Evolutionary conservation across 2,329 filamentous ascomycete genomes (phyloP).

Genomic region (Clonostachys solani): DNA sequence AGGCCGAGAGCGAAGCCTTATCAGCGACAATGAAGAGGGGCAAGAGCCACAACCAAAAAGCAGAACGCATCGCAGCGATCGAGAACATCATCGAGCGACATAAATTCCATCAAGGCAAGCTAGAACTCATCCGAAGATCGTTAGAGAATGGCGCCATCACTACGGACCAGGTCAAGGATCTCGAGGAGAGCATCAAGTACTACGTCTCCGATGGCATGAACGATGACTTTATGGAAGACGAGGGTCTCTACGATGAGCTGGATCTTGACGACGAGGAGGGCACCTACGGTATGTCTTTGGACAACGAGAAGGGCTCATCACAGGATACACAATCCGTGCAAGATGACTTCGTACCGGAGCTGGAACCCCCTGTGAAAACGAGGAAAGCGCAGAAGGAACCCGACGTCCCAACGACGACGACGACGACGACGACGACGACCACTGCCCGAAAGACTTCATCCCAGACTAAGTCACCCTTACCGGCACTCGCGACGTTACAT

Average conservation of each 20-base stretch:
- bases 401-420: constrained; percentile 28
- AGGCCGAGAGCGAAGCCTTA: constrained; percentile 84
- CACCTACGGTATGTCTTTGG: constrained; percentile 72
- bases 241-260: constrained; percentile 91
- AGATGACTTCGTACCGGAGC: constrained; percentile 67
- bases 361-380: constrained; percentile 42
- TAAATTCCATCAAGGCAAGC: constrained; percentile 92
- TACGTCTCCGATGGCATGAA: constrained; percentile 90
- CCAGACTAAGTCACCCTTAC: constrained; percentile 89
- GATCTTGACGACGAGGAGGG: constrained; percentile 91
- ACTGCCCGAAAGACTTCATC: constrained; percentile 71
- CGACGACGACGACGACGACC: constrained; percentile 38
- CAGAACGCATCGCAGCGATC: constrained; percentile 83
- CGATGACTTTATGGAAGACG: constrained; percentile 89
- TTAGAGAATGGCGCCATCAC: constrained; percentile 92
- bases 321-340: constrained; percentile 92
- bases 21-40: constrained; percentile 91
- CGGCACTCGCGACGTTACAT: constrained; percentile 87
- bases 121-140: constrained; percentile 85
- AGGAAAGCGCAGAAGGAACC: constrained; percentile 60
- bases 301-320: constrained; percentile 87
- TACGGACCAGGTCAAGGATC: constrained; percentile 76
- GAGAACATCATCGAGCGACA: constrained; percentile 82
- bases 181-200: constrained; percentile 91
- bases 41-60: constrained; percentile 79